These are phyloP conservation scores for Pisolithus microcarpus DNA, from an alignment of 768 basidiomycete species.

Conservation along the genomic window DNA sequence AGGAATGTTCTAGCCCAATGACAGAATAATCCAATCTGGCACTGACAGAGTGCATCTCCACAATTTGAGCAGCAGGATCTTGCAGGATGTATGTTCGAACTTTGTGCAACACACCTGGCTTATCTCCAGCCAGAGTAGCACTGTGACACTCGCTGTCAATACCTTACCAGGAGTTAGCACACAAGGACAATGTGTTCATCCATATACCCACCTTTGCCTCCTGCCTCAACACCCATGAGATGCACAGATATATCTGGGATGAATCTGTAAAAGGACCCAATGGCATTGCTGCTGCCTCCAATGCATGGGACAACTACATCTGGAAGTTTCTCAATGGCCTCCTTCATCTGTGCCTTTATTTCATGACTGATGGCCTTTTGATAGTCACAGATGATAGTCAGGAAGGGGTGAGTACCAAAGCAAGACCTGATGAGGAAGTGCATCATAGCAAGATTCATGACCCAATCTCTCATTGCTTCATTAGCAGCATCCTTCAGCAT, in stretches of 20 bases:
- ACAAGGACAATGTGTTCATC: neutral
- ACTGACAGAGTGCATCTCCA: slow-evolving; percentile 95
- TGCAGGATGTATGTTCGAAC: slow-evolving; percentile 95
- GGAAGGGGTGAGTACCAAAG: slow-evolving; percentile 98
- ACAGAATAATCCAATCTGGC: slow-evolving; percentile 96
- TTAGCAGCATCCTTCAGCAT: slow-evolving; percentile 98
- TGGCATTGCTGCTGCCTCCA: slow-evolving; percentile 95
- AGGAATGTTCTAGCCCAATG: slow-evolving; percentile 97
- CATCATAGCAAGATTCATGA: slow-evolving; percentile 87
- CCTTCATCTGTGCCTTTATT: slow-evolving; percentile 81
- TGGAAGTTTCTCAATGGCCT: slow-evolving; percentile 74
- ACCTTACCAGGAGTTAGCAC: slow-evolving; percentile 33
- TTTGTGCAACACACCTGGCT: slow-evolving; percentile 93
- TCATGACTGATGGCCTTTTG: slow-evolving; percentile 92
- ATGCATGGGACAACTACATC: slow-evolving; percentile 95
- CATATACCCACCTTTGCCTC: slow-evolving; percentile 77
- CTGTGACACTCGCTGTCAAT: slow-evolving; percentile 82
- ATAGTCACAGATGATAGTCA: slow-evolving; percentile 97
- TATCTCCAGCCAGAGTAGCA: slow-evolving; percentile 86
- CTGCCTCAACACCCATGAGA: slow-evolving; percentile 92
- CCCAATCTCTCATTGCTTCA: slow-evolving; percentile 98
- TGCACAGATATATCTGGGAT: slow-evolving; percentile 81
- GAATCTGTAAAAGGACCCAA: slow-evolving; percentile 97
- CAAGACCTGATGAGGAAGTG: slow-evolving; percentile 97
- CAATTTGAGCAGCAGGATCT: slow-evolving; percentile 82